phyloP scores from a whole-genome alignment of 2,329 filamentous ascomycete genomes.

The Trichoderma polysporum region DNA sequence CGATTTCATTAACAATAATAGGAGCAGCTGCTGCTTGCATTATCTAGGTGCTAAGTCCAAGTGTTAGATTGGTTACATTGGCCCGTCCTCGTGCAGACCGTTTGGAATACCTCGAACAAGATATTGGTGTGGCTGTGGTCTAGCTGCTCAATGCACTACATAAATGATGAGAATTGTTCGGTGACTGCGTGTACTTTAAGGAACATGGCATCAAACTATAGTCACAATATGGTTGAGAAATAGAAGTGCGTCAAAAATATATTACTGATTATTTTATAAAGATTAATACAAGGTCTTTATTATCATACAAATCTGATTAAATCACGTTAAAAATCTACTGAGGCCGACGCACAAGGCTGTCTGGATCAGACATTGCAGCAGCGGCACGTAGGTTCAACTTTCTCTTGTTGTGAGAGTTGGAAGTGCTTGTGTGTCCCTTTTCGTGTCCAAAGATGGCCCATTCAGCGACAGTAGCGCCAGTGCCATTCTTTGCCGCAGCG shows the following conservation, averaged over 20 bases:
- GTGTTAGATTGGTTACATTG: background rate
- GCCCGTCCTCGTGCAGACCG: background rate
- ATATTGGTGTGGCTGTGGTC: background rate
- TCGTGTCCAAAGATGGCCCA: conserved; percentile 24
- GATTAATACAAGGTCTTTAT: background rate
- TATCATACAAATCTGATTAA: background rate
- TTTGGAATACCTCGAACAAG: background rate
- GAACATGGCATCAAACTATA: background rate
- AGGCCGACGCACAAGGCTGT: background rate
- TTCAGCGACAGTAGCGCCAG: conserved; percentile 26
- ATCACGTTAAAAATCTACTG: background rate
- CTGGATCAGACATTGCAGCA: conserved; percentile 1
- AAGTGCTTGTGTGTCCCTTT: background rate
- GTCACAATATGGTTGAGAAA: background rate
- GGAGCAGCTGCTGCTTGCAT: background rate
- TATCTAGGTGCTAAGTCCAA: background rate
- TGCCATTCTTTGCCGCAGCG: conserved; percentile 21
- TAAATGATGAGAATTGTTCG: background rate
- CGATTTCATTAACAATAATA: background rate
- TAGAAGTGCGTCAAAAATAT: background rate
- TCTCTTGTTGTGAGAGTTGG: background rate
- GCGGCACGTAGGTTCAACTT: conserved; percentile 1
- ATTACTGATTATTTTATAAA: background rate
- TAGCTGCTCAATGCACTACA: background rate
- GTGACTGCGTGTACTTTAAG: too few species aligned